Conservation (phyloP, 257 asterid species). For the Haberlea rhodopensis region DNA sequence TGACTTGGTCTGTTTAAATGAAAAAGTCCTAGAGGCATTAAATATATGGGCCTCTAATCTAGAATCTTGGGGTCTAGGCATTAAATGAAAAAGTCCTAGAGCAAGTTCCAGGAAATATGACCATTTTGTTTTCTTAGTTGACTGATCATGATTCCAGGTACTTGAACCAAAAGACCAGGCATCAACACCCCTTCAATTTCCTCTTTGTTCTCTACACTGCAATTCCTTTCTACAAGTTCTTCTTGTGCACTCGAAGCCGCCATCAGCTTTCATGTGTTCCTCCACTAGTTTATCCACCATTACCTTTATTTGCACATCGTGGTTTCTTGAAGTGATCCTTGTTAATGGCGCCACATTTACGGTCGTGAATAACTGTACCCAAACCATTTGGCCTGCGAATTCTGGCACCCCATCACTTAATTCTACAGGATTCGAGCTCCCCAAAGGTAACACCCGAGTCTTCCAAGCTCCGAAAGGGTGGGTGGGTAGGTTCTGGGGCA, state of each 20-base stretch:
- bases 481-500: conserved; percentile 84
- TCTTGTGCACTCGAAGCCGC: neutral
- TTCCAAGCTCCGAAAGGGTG: conserved; percentile 73
- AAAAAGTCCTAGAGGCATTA: too few species aligned
- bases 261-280: neutral
- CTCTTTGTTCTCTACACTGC: too few species aligned
- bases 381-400: conserved; percentile 76
- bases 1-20: too few species aligned
- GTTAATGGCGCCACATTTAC: conserved; percentile 53
- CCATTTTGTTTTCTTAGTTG: too few species aligned
- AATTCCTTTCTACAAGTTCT: neutral
- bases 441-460: conserved; percentile 47
- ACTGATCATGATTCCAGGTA: too few species aligned
- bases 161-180: too few species aligned
- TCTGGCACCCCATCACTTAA: conserved; percentile 52
- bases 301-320: neutral
- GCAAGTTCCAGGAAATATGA: too few species aligned
- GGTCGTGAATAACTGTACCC: conserved; percentile 60
- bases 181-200: too few species aligned
- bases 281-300: neutral
- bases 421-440: conserved; percentile 67
- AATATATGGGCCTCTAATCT: too few species aligned
- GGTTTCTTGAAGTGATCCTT: neutral
- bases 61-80: too few species aligned
- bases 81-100: too few species aligned